phyloP scores from a whole-genome alignment of 148 eudicot genomes.

The Camellia japonica region DNA sequence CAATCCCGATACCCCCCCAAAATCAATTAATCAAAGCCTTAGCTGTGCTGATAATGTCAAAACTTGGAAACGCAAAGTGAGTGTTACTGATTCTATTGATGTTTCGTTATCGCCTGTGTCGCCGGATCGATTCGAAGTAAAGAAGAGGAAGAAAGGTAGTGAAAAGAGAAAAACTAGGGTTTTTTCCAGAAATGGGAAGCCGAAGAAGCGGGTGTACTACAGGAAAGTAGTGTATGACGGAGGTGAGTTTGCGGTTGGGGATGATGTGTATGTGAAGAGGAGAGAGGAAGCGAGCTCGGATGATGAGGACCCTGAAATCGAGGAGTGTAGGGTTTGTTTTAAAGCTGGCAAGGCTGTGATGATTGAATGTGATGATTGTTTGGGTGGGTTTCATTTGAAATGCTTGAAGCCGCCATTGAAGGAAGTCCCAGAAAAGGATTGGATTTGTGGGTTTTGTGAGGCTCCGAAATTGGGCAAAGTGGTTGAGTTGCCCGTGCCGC shows the following conservation, averaged over 20 bases:
- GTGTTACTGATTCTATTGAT: neutral
- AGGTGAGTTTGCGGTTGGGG: constrained; percentile 67
- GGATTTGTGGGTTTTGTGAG: constrained; percentile 86
- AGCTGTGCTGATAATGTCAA: constrained; percentile 9
- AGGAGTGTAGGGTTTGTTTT: constrained; percentile 86
- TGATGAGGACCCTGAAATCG: constrained; percentile 69
- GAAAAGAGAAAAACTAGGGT: constrained; percentile 10
- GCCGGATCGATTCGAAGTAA: constrained; percentile 27
- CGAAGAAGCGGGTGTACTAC: constrained; percentile 66
- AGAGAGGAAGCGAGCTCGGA: constrained; percentile 73
- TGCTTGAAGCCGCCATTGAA: constrained; percentile 85
- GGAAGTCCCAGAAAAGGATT: constrained; percentile 84
- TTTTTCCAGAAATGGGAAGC: constrained; percentile 11
- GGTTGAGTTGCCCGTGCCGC: constrained; percentile 58
- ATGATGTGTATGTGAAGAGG: constrained; percentile 84
- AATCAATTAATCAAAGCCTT: neutral
- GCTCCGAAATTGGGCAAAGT: constrained; percentile 54
- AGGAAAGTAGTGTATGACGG: constrained; percentile 78
- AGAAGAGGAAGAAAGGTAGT: constrained; percentile 7
- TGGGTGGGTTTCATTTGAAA: constrained; percentile 91
- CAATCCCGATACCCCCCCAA: constrained; percentile 22
- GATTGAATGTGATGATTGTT: constrained; percentile 94
- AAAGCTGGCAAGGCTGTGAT: constrained; percentile 56
- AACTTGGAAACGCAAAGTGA: constrained; percentile 1
- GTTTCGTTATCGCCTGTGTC: constrained; percentile 39